Conservation (phyloP, 2,329 filamentous ascomycete genomes). For the Camillea tinctor region DNA sequence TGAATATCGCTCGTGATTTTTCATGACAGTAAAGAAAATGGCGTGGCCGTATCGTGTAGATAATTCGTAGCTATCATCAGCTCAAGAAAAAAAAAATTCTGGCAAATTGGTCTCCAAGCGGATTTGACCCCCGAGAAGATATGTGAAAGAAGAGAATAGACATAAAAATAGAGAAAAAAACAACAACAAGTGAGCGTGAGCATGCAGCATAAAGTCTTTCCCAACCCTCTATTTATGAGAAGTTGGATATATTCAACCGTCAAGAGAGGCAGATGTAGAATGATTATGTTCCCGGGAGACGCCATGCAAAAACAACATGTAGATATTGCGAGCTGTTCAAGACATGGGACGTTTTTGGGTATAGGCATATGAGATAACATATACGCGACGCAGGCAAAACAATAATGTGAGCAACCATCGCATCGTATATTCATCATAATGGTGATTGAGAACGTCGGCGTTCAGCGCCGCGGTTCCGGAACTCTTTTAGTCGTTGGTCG, state of each 20-base stretch:
- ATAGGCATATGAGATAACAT: conserved; percentile 25
- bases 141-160: conserved; percentile 11
- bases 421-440: conserved; percentile 33
- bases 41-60: conserved; percentile 24
- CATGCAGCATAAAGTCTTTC: conserved; percentile 3
- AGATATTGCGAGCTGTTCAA: conserved; percentile 28
- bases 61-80: conserved; percentile 12
- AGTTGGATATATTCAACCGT: conserved; percentile 12
- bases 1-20: conserved; percentile 31
- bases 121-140: conserved; percentile 7
- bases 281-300: conserved; percentile 14
- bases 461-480: conserved; percentile 44
- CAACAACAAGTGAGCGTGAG: background rate
- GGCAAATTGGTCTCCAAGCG: conserved; percentile 23
- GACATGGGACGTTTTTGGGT: conserved; percentile 22
- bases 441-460: conserved; percentile 51
- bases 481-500: conserved; percentile 55
- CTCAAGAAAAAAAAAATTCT: conserved; percentile 10
- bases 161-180: conserved; percentile 5
- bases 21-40: conserved; percentile 20
- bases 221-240: conserved; percentile 10
- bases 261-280: conserved; percentile 1
- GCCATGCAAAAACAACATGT: conserved; percentile 16
- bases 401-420: conserved; percentile 8
- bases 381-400: conserved; percentile 9